A percentile compares a stretch with the other conserved stretches of the same genome.
These are phyloP conservation scores for Dendrothele bispora DNA, from an alignment of 768 basidiomycete species.

Conservation along the genomic window DNA sequence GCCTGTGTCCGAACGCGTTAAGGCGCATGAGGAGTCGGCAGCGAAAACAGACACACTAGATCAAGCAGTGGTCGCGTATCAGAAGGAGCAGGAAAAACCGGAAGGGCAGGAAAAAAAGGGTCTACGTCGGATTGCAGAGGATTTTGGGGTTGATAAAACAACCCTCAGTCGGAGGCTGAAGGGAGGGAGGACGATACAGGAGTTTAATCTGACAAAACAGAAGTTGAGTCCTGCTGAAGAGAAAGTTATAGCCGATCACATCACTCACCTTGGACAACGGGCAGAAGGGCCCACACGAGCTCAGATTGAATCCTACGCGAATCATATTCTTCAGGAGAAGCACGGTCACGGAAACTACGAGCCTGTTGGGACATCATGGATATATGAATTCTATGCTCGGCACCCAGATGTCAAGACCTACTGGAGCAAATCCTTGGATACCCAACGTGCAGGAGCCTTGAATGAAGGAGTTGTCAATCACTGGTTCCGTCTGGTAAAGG, in stretches of 20 bases:
- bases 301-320: slow-evolving; percentile 22
- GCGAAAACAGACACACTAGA: not conserved
- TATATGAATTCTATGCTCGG: slow-evolving; percentile 23
- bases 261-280: slow-evolving; percentile 25
- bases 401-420: slow-evolving; percentile 29
- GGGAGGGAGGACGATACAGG: not conserved
- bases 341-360: slow-evolving; percentile 13
- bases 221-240: slow-evolving; percentile 27
- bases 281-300: slow-evolving; percentile 20
- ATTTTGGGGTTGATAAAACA: not conserved
- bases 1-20: not conserved
- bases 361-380: slow-evolving; percentile 27
- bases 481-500: slow-evolving; percentile 33
- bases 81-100: not conserved
- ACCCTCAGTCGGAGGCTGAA: not conserved
- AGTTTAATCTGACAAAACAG: slow-evolving; percentile 8
- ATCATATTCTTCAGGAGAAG: slow-evolving; percentile 22
- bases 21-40: not conserved
- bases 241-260: slow-evolving; percentile 26
- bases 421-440: slow-evolving; percentile 32
- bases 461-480: slow-evolving; percentile 26
- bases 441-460: slow-evolving; percentile 24
- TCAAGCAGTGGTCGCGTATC: not conserved
- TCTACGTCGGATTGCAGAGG: not conserved
- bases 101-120: not conserved